phyloP scores from a whole-genome alignment of 345 rosid genomes.

The Camelina laxa region DNA sequence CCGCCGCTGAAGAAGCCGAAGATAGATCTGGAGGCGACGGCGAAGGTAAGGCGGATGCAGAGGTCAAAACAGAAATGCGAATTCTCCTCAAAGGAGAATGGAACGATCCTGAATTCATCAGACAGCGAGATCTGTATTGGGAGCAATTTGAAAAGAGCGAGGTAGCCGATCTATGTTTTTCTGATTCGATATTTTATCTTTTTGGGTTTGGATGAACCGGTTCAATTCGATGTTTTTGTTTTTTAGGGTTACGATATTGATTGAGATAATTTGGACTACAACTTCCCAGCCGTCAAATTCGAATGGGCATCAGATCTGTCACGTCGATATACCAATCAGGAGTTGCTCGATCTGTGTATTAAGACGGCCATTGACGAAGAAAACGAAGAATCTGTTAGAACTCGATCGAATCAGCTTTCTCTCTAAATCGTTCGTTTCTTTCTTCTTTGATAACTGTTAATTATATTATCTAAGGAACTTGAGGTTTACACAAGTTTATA shows the following conservation, averaged over 20 bases:
- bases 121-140: background rate
- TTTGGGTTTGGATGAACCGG: background rate
- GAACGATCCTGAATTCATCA: background rate
- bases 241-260: slow-evolving; percentile 1
- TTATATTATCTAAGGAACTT: too few relatives aligned
- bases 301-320: background rate
- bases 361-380: background rate
- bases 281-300: background rate
- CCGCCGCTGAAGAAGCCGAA: background rate
- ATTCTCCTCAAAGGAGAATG: background rate
- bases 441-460: too few relatives aligned
- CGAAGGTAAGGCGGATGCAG: too few relatives aligned
- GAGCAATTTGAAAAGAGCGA: background rate
- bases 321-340: background rate
- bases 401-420: too few relatives aligned
- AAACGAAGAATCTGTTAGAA: background rate
- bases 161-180: background rate
- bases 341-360: background rate
- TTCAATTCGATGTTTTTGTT: background rate
- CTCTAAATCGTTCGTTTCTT: too few relatives aligned
- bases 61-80: background rate
- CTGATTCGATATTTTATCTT: background rate
- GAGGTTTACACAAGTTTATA: too few relatives aligned
- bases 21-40: background rate
- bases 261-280: background rate